Percentiles rank a stretch among this genome's conserved stretches.
These are phyloP conservation scores for Fusarium sororula DNA, from an alignment of 2,329 filamentous ascomycete species.

Conservation along the genomic window DNA sequence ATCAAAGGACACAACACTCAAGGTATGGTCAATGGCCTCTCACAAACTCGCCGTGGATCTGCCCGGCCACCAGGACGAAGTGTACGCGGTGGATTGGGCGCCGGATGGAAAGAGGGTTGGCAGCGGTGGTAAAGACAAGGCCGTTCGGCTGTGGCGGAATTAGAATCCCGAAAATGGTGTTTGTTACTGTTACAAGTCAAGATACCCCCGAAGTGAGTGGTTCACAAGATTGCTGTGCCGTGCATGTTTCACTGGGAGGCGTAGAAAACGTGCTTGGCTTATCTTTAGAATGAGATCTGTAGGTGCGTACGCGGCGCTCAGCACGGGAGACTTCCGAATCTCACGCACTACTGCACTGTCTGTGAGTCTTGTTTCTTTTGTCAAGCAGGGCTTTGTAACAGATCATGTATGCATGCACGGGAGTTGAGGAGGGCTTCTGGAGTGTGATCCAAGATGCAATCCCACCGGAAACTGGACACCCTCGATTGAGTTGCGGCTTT, in stretches of 20 bases:
- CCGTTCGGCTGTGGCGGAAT: slow-evolving; percentile 72
- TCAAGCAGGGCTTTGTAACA: slow-evolving; percentile 2
- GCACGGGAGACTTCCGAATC: slow-evolving; percentile 25
- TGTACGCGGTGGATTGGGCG: slow-evolving; percentile 95
- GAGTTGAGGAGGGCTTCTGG: slow-evolving; percentile 17
- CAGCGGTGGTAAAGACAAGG: slow-evolving; percentile 93
- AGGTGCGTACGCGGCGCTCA: slow-evolving; percentile 17
- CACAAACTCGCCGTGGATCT: slow-evolving; percentile 83
- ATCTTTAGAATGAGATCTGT: slow-evolving; percentile 8
- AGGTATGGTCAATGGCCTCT: slow-evolving; percentile 91
- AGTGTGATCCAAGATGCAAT: slow-evolving; percentile 13
- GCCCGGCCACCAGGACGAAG: slow-evolving; percentile 90
- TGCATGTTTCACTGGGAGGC: slow-evolving; percentile 18
- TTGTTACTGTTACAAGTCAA: slow-evolving; percentile 32
- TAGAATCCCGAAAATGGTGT: slow-evolving; percentile 46
- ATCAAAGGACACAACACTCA: slow-evolving; percentile 92
- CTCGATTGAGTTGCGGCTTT: slow-evolving; percentile 3
- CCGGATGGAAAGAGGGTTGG: slow-evolving; percentile 88
- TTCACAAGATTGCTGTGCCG: slow-evolving; percentile 20
- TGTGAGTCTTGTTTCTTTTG: neutral
- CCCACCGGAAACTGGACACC: slow-evolving; percentile 20
- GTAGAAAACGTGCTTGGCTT: slow-evolving; percentile 22
- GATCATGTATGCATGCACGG: slow-evolving; percentile 38
- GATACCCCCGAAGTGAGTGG: slow-evolving; percentile 38
- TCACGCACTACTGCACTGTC: neutral